Evolutionary conservation across 805 yeast genomes (phyloP), one percentile per base, ranked within the genome.

Genomic region (Metschnikowia santaceciliae): DNA sequence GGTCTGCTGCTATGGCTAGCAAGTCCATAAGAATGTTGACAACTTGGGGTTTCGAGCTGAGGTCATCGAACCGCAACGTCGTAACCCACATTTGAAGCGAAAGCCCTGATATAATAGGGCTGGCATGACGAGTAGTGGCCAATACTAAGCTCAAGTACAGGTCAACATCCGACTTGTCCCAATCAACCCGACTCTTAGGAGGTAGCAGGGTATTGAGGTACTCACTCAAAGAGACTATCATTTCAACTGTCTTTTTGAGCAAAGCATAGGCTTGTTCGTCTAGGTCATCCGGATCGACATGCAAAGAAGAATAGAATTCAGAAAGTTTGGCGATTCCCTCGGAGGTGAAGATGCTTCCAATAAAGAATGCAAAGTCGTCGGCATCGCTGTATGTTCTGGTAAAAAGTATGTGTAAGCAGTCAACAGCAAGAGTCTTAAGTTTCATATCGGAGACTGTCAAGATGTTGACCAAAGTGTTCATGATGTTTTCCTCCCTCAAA

Each of bases 1-100:
- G 80, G 56, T 86, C 82, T 0, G 96, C 86, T 1, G 96, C 81
- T 36, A 81, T 79, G 58, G 88, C 88, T 44, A 95, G 71, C 38
- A 94, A 70, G 14, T 81, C 82, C 15, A 94, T 85, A 50, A 88
- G 70, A 14, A 86, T 67, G 6, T 70, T 70, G 47, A 76, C 75
- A 39, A 86, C 81, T 41, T 80, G 78, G 5, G 76, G 73, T 55
- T 77, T 78, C 11, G 82, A 80, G 52, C 84, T 75, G 43, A 87
- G 73, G 53, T 84, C 88, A 58, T 90, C 96, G 51, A 84, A 81
- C 60, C 99, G 78, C 47, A 95, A 71, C 57, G 92, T 82, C 2
- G 92, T 81, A 54, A 96, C 90, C 99, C 99, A 95, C 72, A 94
- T 86, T 64, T 90, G 96, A 47, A 94, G 70, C 0, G 97, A 88